Base-by-base conservation (phyloP, 495 filamentous ascomycete species). In the Thozetella sp. region DNA sequence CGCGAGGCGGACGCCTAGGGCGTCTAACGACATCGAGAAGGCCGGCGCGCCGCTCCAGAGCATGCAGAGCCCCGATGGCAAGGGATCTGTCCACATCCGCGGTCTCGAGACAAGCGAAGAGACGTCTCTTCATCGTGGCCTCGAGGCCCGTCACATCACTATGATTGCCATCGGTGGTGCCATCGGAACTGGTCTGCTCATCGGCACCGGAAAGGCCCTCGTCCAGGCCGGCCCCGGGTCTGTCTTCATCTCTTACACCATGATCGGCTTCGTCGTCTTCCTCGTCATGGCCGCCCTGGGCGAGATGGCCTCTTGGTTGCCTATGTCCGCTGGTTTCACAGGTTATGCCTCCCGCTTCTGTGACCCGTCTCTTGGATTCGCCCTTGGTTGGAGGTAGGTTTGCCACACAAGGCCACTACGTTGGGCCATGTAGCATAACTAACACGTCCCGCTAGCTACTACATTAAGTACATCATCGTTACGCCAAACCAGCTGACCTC, bases 111-210 rank as follows among this genome's bases (percentile, higher is more conserved):
- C 72, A 0, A 68, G 65, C 40, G 61, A 62, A 30, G 64, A 69
- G 57, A 74, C 70, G 34, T 61, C 66, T n/a, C 67, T 93, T 19
- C 87, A 86, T 53, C 83, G 87, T 37, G 82, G 82, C 3, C 72
- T 92, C 51, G 83, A 86, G 59, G 80, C 88, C 1, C 80, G 87
- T 26, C 88, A 91, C 57, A 84, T 92, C 62, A 87, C 87, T 63
- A 86, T 93, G 82, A 91, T 93, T 78, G 90, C 89, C 3, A 89
- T 93, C 62, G 90, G 90, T 46, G 88, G 88, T 45, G 89, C 90
- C n/a, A 88, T 93, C 61, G 90, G 88, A 60, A 90, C 87, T 46
- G 87, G 86, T 23, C 69, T 71, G 12, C 74, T 74, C 46, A 74
- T 74, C 54, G 74, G 78, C 27, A 89, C 85, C 54, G 88, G 88